Base-by-base conservation (phyloP, 371 early-diverging fungal species). In the Spraguea lophii region DNA sequence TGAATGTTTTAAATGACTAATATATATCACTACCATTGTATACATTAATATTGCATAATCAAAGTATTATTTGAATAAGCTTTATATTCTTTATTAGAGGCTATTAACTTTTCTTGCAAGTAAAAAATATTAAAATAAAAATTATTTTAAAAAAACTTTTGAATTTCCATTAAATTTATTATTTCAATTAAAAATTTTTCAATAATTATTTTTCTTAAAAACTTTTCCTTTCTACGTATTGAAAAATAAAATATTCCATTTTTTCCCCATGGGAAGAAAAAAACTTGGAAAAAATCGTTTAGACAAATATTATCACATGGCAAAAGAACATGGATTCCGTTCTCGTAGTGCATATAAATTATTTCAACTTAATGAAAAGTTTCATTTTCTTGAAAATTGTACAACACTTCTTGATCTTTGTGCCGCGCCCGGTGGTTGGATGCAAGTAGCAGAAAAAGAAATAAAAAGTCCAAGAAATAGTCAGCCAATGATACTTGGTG, bases 241-340 rank as follows among this genome's bases (percentile, higher is more conserved):
- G 30, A 12, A 4, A 30, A 30, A 30, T 7, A 30, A 52, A 39
- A 63, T 61, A 57, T n/a, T n/a, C n/a, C n/a, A n/a, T n/a, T n/a
- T n/a, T n/a, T n/a, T n/a, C n/a, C n/a, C n/a, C n/a, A 26, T 37
- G 24, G 37, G 43, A 53, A 66, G 56, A 41, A 57, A 52, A 46
- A 57, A 60, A 36, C 27, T 48, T 3, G 66, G 58, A 46, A 70
- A 91, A 87, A 69, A 87, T 49, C 84, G 99, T 73, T 78, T 95
- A 75, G 99, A 98, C 77, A 95, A 95, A 77, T 94, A 87, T 76
- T 98, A 98, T 73, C 84, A 89, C 72, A 77, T 94, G 74, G 99
- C 99, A 68, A 98, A 95, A 76, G 94, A 94, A 67, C 91, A 93
- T 68, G 99, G 99, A 54, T 98, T 89, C 74, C 82, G 97, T 68